Percentiles rank a stretch among this genome's conserved stretches.
These are phyloP conservation scores for Geosiphon pyriformis DNA, from an alignment of 192 early-diverging fungal genomes.

Conservation along the genomic window DNA sequence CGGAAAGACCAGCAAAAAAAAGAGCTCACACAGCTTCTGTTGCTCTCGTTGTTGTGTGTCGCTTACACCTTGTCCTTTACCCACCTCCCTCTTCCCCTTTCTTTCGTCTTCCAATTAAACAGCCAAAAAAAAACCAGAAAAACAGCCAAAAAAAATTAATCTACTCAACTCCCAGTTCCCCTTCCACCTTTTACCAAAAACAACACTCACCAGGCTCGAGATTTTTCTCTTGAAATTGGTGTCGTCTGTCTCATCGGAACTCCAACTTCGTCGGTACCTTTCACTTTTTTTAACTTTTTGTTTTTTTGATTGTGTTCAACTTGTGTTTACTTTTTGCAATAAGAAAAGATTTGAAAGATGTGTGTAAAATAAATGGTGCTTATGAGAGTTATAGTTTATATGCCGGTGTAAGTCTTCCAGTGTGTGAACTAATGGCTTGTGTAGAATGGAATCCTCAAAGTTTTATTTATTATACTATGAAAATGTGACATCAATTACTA, in stretches of 20 bases:
- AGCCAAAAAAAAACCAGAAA: neutral
- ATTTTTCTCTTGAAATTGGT: constrained; percentile 4
- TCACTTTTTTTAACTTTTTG: neutral
- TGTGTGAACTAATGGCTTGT: neutral
- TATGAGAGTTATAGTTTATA: neutral
- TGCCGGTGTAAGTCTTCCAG: neutral
- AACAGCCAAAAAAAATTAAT: neutral
- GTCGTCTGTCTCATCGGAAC: neutral
- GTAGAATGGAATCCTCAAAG: neutral
- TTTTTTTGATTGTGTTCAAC: neutral
- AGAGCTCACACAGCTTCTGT: constrained; percentile 20
- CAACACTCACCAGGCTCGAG: neutral
- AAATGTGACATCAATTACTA: neutral
- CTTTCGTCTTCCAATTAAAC: constrained; percentile 6
- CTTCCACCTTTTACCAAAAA: neutral
- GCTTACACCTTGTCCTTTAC: constrained; percentile 1
- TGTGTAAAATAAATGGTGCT: neutral
- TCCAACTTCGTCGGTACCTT: constrained; percentile 19
- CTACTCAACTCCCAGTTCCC: neutral
- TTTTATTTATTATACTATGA: neutral
- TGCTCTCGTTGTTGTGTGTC: constrained; percentile 22
- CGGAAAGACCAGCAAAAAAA: constrained; percentile 21
- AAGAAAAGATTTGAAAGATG: neutral
- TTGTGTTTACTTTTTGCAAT: neutral
- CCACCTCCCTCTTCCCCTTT: neutral